Conservation (phyloP, 305 asterid species). For the Fraxinus angustifolia region DNA sequence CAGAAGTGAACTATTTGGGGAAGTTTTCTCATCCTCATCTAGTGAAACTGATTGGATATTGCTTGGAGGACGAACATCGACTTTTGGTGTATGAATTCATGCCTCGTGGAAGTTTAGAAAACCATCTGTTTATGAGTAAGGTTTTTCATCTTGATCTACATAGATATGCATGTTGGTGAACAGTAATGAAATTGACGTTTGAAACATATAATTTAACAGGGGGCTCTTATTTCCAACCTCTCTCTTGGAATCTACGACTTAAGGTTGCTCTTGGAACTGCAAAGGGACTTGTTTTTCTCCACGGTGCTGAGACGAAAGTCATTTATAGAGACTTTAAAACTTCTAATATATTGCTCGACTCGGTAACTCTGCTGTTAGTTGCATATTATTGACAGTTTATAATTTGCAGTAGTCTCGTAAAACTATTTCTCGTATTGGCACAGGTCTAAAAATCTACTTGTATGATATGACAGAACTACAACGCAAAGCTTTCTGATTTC, state of each 20-base stretch:
- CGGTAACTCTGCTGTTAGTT: slow-evolving; percentile 30
- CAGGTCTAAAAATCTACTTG: neutral
- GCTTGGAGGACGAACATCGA: slow-evolving; percentile 18
- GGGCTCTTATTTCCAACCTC: slow-evolving; percentile 74
- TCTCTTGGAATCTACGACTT: slow-evolving; percentile 67
- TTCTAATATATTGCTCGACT: slow-evolving; percentile 65
- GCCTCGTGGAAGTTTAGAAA: slow-evolving; percentile 90
- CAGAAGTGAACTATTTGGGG: slow-evolving; percentile 19
- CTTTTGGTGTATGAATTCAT: slow-evolving; percentile 37
- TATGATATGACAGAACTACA: slow-evolving; percentile 47
- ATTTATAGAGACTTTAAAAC: slow-evolving; percentile 73
- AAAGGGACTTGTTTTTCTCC: slow-evolving; percentile 72
- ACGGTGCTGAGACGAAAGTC: slow-evolving; percentile 55
- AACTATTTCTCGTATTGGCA: neutral
- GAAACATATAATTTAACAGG: slow-evolving; percentile 34
- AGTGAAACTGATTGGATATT: slow-evolving; percentile 15
- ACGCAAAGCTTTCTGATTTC: slow-evolving; percentile 79
- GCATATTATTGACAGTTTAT: neutral
- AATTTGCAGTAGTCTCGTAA: neutral
- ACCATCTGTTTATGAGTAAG: slow-evolving; percentile 70
- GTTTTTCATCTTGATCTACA: neutral
- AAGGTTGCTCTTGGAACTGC: slow-evolving; percentile 80
- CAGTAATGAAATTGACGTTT: neutral
- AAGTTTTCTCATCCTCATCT: slow-evolving; percentile 18
- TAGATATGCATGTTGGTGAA: neutral